Evolutionary conservation across 768 basidiomycete genomes (phyloP), one percentile per base, ranked within the genome.

Genomic region (Mycena crocata): DNA sequence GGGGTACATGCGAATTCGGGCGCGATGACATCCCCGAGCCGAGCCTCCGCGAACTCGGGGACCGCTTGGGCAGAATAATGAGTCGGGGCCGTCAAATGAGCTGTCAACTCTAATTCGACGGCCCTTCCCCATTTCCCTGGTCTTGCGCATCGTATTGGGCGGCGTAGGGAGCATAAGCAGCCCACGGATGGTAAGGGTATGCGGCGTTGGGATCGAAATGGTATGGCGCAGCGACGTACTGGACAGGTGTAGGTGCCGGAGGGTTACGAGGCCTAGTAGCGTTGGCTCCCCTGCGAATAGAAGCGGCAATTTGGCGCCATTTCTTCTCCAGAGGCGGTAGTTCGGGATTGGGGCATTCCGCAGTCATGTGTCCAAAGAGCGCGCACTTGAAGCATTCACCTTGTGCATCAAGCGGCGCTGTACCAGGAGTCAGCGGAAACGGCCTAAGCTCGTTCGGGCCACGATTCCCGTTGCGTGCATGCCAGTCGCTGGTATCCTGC

Each of bases 331-430:
- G 39, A 1, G 28, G 24, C 0, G 71, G 72, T 17, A 73, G 49
- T 15, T 6, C 6, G 19, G 58, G 17, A 24, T 28, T 60, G 6
- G 54, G 1, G 56, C 71, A 72, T 4, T 35, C 54, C 5, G 26
- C n/a, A 0, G 23, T 17, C 13, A 32, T 17, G 50, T 71, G 72
- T 21, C 67, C 64, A 2, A 42, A 5, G 7, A 70, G 55, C 1
- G 72, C 73, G 46, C 75, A 76, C 13, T 50, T 62, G 68, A 58
- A 73, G 44, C 73, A 75, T 37, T 69, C 72, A 17, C 69, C 66
- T 23, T 24, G 31, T 17, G 66, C 35, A 2, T 54, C 54, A 14
- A 74, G 50, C 13, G 72, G 59, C 19, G 46, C 31, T 14, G 72
- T 70, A 3, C 74, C 76, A 0, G 74, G 74, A 5, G 37, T 64